Base-by-base conservation (phyloP, 2,329 filamentous ascomycete genomes). In the Neonectria ditissima region DNA sequence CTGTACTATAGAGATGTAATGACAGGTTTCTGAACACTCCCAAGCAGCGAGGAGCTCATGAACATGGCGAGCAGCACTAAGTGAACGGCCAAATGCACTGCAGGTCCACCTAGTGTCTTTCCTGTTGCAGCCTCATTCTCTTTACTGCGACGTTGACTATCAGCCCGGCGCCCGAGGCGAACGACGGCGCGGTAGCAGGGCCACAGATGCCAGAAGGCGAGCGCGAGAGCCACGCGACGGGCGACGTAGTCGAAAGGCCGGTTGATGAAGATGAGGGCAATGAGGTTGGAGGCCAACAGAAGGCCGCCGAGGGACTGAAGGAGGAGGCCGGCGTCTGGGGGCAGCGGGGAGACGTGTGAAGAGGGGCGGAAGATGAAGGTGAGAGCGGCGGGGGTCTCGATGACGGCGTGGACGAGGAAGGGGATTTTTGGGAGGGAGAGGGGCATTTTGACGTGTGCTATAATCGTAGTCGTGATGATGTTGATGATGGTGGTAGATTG, bases 161-260 rank as follows among this genome's bases (percentile, higher is more conserved):
- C 66, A n/a, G 55, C 44, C 28, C 65, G 63, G 13, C 83, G 73
- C 41, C 80, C 76, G 16, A 70, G 20, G 11, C 70, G 67, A 34
- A 71, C 65, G 11, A 72, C 75, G 0, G 84, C 84, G 34, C 84
- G 77, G 51, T 80, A 75, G 30, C 77, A 80, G 2, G 84, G 84
- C 76, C 81, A 86, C 1, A 80, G 43, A 60, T 87, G 84, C 74
- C 85, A 86, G 22, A 80, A 79, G 1, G 80, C 82, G 62, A 86
- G 74, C 1, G 81, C 78, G 1, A 77, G 66, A 0, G 80, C 79
- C 1, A 82, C 66, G 20, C 78, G 65, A 8, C 77, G 74, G 4
- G 73, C 72, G 0, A 76, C 74, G 4, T 74, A 58, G 65, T 80
- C 75, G 47, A 79, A 67, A 0, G 75, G 69, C 2, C 76, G 74